A percentile compares a stretch with the other conserved stretches of the same genome.
phyloP scores from a whole-genome alignment of 2,329 filamentous ascomycete species.

The Septoria linicola region DNA sequence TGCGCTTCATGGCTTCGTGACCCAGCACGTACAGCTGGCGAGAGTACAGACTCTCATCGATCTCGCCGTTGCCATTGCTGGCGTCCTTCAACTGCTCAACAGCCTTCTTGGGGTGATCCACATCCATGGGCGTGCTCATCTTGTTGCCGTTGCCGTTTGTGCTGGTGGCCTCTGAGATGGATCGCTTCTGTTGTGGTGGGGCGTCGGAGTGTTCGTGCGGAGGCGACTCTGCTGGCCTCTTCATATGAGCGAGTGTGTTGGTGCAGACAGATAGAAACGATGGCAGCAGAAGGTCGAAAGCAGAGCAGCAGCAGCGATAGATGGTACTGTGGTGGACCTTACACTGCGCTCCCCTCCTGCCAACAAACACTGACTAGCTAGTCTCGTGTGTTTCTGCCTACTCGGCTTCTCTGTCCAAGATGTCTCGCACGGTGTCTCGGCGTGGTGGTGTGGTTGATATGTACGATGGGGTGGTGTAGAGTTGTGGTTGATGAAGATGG shows the following conservation, averaged over 20 bases:
- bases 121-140: constrained; percentile 54
- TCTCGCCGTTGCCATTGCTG: constrained; percentile 53
- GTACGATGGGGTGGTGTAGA: too few relatives aligned
- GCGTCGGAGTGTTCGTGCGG: constrained; percentile 18
- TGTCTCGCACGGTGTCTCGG: too few relatives aligned
- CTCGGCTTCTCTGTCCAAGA: too few relatives aligned
- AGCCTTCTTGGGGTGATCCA: constrained; percentile 58
- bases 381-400: too few relatives aligned
- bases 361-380: too few relatives aligned
- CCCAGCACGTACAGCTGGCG: constrained; percentile 70
- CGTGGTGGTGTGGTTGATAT: too few relatives aligned
- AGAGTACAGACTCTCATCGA: constrained; percentile 67
- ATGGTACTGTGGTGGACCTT: too few relatives aligned
- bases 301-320: background rate
- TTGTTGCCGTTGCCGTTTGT: constrained; percentile 40
- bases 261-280: too few relatives aligned
- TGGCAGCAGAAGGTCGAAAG: background rate
- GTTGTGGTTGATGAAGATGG: too few relatives aligned
- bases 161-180: constrained; percentile 18
- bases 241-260: constrained; percentile 20
- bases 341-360: too few relatives aligned
- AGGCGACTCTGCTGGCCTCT: constrained; percentile 22
- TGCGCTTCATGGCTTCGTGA: constrained; percentile 92
- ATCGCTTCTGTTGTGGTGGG: constrained; percentile 17
- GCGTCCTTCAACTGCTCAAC: constrained; percentile 58